Percentiles rank a stretch among this genome's conserved stretches.
Evolutionary conservation across 78 protist species (phyloP).

Genomic region (slime mould (Dictyostelium discoideum)): DNA sequence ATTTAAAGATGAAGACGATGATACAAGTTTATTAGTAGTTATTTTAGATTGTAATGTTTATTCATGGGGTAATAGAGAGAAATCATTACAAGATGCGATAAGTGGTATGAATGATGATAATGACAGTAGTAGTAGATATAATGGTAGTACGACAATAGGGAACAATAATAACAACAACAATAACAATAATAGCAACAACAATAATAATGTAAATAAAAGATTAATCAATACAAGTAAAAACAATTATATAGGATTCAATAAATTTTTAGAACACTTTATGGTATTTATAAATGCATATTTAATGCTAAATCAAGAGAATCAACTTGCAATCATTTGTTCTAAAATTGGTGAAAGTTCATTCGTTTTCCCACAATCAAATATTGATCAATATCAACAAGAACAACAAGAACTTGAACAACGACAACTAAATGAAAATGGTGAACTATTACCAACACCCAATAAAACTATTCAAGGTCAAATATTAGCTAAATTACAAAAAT

Average conservation of each 20-base stretch:
- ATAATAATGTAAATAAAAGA: background rate
- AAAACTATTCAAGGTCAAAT: background rate
- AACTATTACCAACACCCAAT: background rate
- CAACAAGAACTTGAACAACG: background rate
- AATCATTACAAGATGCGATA: background rate
- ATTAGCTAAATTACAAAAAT: background rate
- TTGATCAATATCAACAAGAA: background rate
- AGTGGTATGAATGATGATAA: background rate
- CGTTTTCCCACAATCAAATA: background rate
- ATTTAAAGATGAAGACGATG: conserved; percentile 55
- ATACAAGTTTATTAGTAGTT: conserved; percentile 73
- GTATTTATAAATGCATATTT: conserved; percentile 66
- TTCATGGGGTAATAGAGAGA: conserved; percentile 58
- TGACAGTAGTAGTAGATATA: background rate
- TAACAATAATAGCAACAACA: too few species aligned
- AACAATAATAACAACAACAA: background rate
- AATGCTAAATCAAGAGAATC: conserved; percentile 80
- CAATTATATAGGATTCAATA: conserved; percentile 12
- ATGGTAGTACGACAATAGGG: background rate
- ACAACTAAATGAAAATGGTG: background rate
- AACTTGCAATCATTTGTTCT: conserved; percentile 41
- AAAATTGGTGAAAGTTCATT: conserved; percentile 38
- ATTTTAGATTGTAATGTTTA: conserved; percentile 66
- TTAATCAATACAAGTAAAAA: background rate
- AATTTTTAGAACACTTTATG: conserved; percentile 61